Conservation (phyloP, 1,139 yeast species). For the Wickerhamomyces sp. region DNA sequence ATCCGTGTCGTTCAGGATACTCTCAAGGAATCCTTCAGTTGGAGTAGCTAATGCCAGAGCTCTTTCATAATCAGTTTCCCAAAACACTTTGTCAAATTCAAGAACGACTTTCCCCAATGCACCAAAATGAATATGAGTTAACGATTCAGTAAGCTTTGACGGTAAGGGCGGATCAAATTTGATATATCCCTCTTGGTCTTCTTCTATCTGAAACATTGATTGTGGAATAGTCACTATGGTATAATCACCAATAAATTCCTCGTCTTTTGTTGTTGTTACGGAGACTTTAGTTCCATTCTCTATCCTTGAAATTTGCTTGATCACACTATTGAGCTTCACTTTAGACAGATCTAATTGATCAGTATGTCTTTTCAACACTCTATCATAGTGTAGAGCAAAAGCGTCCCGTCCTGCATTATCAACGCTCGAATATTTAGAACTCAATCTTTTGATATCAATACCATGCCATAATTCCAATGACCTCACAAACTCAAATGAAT, state of each 20-base stretch:
- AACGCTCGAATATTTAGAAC: constrained; percentile 61
- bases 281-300: constrained; percentile 19
- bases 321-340: constrained; percentile 43
- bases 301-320: constrained; percentile 34
- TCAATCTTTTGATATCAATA: constrained; percentile 55
- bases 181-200: constrained; percentile 35
- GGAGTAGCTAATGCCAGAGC: constrained; percentile 42
- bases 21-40: constrained; percentile 17
- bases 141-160: constrained; percentile 34
- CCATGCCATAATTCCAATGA: constrained; percentile 78
- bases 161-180: constrained; percentile 62
- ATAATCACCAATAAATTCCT: constrained; percentile 38
- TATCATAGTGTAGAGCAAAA: constrained; percentile 50
- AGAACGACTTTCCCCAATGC: constrained; percentile 73
- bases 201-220: constrained; percentile 45
- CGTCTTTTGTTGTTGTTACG: constrained; percentile 26
- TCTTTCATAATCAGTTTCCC: constrained; percentile 52
- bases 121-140: constrained; percentile 55
- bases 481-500: constrained; percentile 49
- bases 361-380: constrained; percentile 42
- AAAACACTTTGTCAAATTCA: constrained; percentile 64
- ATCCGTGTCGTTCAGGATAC: constrained; percentile 6
- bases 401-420: constrained; percentile 76
- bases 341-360: constrained; percentile 34
- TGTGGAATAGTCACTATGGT: constrained; percentile 74